A percentile compares a stretch with the other conserved stretches of the same genome.
Conservation (phyloP, 1,139 yeast genomes). For the Pneumocystis sp. region DNA sequence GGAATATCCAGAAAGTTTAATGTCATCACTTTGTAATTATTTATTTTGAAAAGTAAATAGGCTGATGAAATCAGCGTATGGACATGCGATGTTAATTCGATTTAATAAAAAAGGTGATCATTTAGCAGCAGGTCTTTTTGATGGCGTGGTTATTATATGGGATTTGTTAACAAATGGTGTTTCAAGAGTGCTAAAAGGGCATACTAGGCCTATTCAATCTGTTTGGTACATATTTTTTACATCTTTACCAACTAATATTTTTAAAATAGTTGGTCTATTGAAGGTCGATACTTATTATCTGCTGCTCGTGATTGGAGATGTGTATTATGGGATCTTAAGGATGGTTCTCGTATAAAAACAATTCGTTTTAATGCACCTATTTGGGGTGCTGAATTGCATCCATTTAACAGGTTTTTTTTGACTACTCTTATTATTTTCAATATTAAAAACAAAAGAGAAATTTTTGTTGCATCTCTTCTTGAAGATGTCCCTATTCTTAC, state of each 20-base stretch:
- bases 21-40: slow-evolving; percentile 35
- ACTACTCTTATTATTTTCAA: not conserved
- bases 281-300: slow-evolving; percentile 57
- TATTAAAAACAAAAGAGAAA: slow-evolving; percentile 27
- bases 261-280: slow-evolving; percentile 46
- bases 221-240: slow-evolving; percentile 22
- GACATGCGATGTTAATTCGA: slow-evolving; percentile 61
- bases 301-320: slow-evolving; percentile 79
- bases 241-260: not conserved
- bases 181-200: slow-evolving; percentile 42
- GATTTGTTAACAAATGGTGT: slow-evolving; percentile 58
- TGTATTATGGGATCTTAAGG: slow-evolving; percentile 61
- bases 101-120: slow-evolving; percentile 74
- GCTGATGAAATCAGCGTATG: slow-evolving; percentile 27
- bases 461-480: slow-evolving; percentile 37
- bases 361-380: slow-evolving; percentile 53
- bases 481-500: slow-evolving; percentile 24
- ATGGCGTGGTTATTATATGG: slow-evolving; percentile 65
- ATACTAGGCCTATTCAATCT: slow-evolving; percentile 61
- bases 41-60: slow-evolving; percentile 10
- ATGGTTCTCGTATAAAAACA: slow-evolving; percentile 31
- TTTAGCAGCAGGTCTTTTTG: slow-evolving; percentile 68
- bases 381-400: slow-evolving; percentile 55
- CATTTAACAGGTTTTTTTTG: slow-evolving; percentile 27
- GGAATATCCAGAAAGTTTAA: slow-evolving; percentile 76